These are phyloP conservation scores for Paraphaeosphaeria minitans DNA, from an alignment of 2,329 filamentous ascomycete genomes.

Conservation along the genomic window DNA sequence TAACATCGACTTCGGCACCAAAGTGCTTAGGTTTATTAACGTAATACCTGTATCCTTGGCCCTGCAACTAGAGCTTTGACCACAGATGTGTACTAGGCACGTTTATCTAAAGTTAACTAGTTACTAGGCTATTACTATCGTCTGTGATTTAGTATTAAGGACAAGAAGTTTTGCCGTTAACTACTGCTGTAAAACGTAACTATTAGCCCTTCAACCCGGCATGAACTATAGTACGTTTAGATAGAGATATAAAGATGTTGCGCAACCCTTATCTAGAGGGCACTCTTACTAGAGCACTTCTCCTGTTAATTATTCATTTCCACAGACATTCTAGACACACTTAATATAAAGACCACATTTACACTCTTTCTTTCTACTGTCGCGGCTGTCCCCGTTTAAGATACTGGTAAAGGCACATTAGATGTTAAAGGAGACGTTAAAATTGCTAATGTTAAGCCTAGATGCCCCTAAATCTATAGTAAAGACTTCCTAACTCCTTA, in stretches of 20 bases:
- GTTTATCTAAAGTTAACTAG: not conserved
- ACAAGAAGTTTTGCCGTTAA: not conserved
- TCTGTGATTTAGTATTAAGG: not conserved
- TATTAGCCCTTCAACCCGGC: not conserved
- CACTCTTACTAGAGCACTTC: too few species aligned
- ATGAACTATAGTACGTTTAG: too few species aligned
- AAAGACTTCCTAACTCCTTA: not conserved
- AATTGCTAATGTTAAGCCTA: not conserved
- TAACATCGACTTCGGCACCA: not conserved
- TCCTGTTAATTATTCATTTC: not conserved
- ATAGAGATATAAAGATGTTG: not conserved
- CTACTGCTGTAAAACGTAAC: not conserved
- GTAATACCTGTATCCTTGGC: not conserved
- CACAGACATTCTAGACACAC: not conserved
- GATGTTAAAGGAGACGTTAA: too few species aligned
- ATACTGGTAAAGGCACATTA: not conserved
- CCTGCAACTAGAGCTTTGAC: not conserved
- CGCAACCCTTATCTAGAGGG: not conserved
- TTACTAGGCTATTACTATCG: not conserved
- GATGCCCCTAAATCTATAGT: not conserved
- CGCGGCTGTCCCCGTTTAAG: not conserved
- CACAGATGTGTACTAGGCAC: not conserved
- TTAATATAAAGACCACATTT: not conserved
- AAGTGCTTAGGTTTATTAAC: not conserved
- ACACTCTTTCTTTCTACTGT: not conserved